Evolutionary conservation across 805 yeast genomes (phyloP).

Genomic region (Zygosaccharomyces pseudorouxii): DNA sequence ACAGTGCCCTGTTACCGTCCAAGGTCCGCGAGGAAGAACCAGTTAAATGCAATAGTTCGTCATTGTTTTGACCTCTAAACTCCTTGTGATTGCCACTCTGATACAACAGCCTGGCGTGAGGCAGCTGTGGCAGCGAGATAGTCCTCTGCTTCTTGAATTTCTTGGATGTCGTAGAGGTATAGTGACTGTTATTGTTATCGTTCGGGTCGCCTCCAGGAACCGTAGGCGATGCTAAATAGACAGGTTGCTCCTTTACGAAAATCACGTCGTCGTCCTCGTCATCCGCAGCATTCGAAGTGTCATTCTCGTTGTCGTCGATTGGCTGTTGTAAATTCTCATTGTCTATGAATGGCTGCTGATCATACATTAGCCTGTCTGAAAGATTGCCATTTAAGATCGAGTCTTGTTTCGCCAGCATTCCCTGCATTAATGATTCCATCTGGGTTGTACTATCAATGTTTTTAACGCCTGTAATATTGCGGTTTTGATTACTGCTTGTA

Average conservation of each 20-base stretch:
- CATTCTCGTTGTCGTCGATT: slow-evolving; percentile 13
- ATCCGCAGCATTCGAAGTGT: slow-evolving; percentile 3
- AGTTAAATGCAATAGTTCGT: slow-evolving; percentile 31
- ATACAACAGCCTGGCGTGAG: slow-evolving; percentile 44
- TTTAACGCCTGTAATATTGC: background rate
- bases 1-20: slow-evolving; percentile 28
- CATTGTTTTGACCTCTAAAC: slow-evolving; percentile 27
- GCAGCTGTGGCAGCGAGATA: slow-evolving; percentile 50
- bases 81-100: slow-evolving; percentile 14
- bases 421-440: slow-evolving; percentile 19
- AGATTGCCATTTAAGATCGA: slow-evolving; percentile 22
- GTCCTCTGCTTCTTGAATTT: slow-evolving; percentile 45
- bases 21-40: slow-evolving; percentile 34
- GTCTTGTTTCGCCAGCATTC: slow-evolving; percentile 28
- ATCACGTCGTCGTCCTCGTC: slow-evolving; percentile 30
- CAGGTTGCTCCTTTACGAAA: slow-evolving; percentile 30
- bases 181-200: slow-evolving; percentile 7
- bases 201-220: slow-evolving; percentile 11
- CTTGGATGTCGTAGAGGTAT: slow-evolving; percentile 18
- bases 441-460: background rate
- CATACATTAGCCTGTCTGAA: slow-evolving; percentile 14
- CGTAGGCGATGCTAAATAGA: slow-evolving; percentile 12
- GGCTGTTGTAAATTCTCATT: slow-evolving; percentile 7
- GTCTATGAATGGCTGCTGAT: slow-evolving; percentile 12
- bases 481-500: background rate